Base-by-base conservation (phyloP, 768 basidiomycete genomes). In the Tephrocybe rancida region DNA sequence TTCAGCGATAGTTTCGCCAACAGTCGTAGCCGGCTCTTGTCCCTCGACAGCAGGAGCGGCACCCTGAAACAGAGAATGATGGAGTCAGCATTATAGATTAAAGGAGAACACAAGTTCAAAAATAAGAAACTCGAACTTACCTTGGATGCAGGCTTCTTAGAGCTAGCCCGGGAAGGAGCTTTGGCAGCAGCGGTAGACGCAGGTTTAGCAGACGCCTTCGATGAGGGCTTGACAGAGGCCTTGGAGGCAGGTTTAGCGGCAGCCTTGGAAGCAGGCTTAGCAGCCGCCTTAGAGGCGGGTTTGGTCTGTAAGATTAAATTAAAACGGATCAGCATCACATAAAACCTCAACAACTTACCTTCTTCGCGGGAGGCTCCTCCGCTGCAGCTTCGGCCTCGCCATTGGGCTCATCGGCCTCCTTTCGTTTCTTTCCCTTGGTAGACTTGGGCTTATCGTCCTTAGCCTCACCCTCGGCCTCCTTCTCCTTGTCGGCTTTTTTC, bases 71-170 rank as follows among this genome's bases (percentile, higher is more conserved):
- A 19, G n/a, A 46, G 18, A 30, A 13, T 6, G 29, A 34, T 45
- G 50, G 18, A 35, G 13, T 41, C 13, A 54, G 49, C 16, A 9
- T 9, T 9, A 37, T 9, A n/a, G 35, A 16, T 9, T 25, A 62
- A 42, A 43, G 2, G 21, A 34, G 19, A 24, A 21, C 6, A 48
- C 24, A 16, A 25, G 34, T 2, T 22, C 22, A 26, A 44, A 22
- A 19, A 34, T 21, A 47, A 34, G 39, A 54, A 45, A 50, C 25
- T 52, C 35, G 53, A 48, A 63, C 73, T 46, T 55, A 74, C 85
- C 82, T 84, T 86, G 44, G 84, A 85, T n/a, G 70, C 73, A 52
- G 85, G 84, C 67, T 85, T 86, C 76, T 78, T 82, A 13, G 83
- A 85, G 26, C 74, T 71, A 25, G 83, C 84, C 59, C 81, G 72